Conservation (phyloP, 2,329 filamentous ascomycete species). For the Clonostachys rosea region DNA sequence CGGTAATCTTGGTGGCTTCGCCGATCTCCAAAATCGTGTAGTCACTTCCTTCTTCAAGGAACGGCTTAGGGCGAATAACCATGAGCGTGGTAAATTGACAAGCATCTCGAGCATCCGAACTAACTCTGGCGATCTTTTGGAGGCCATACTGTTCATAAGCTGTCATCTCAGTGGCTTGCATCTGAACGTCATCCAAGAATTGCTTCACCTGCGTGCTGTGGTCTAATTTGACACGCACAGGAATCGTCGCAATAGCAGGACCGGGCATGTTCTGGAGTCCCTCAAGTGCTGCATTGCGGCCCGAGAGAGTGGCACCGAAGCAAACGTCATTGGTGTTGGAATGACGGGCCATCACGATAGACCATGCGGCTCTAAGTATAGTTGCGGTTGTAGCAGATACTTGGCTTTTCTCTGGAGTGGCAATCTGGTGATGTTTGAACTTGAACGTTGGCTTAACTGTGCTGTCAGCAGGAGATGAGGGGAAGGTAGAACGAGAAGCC, state of each 20-base stretch:
- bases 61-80: conserved; percentile 4
- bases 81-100: conserved; percentile 9
- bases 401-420: background rate
- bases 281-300: conserved; percentile 8
- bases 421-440: background rate
- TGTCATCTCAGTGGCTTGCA: conserved; percentile 5
- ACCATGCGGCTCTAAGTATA: conserved; percentile 4
- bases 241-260: conserved; percentile 8
- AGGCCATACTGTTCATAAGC: conserved; percentile 10
- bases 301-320: conserved; percentile 10
- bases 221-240: conserved; percentile 4
- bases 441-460: background rate
- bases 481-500: background rate
- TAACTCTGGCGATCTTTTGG: conserved; percentile 8
- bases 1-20: conserved; percentile 1
- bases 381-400: conserved; percentile 6
- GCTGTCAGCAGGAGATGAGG: background rate
- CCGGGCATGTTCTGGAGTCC: conserved; percentile 5
- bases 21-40: background rate
- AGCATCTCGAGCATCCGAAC: conserved; percentile 3
- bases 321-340: conserved; percentile 20
- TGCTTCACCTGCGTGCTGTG: conserved; percentile 3
- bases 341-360: conserved; percentile 12
- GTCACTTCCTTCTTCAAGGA: background rate
- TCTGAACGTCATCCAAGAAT: conserved; percentile 3